Base-by-base conservation (phyloP, 768 basidiomycete genomes). In the Baorangia bicolor region DNA sequence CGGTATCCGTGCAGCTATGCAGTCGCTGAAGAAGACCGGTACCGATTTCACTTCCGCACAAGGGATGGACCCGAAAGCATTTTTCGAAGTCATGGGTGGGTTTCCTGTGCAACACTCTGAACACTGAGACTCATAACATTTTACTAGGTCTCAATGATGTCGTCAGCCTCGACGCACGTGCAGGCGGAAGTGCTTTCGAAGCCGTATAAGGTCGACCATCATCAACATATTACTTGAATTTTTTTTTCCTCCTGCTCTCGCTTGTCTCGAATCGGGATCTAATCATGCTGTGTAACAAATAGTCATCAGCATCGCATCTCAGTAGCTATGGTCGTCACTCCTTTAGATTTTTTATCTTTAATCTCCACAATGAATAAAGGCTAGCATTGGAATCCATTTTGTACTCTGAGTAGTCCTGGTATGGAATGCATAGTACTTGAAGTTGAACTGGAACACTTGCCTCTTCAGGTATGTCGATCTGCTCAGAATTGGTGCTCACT, bases 1-100 rank as follows among this genome's bases (percentile, higher is more conserved):
- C 62, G 87, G 81, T n/a, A 80, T 88, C 51, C 85, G 88, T 45
- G 82, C 82, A n/a, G 88, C 88, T 8, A 88, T 90, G 85, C 79
- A 79, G 18, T 82, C 84, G 1, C 71, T 90, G 41, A 88, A 86
- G 74, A 87, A 87, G 74, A 89, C 87, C 3, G 88, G 88, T 9
- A 90, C 88, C 6, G 88, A 90, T 66, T 88, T 85, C 65, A 57
- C 65, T 25, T 78, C 78, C 9, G 79, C 80, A 0, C 66, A 77
- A 68, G 84, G 88, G 21, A 88, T 90, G 88, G 86, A 88, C 61
- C 88, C 88, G 9, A 86, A 85, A 65, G 77, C 81, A 41, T 90
- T 90, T 78, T 90, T 90, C 69, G 81, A 86, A 64, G 84, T 88
- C 49, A 86, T 89, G 86, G 86, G 85, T 85, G 67, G 43, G 78